phyloP scores from a whole-genome alignment of 2,329 filamentous ascomycete species.

The Purpureocillium lavendulum region DNA sequence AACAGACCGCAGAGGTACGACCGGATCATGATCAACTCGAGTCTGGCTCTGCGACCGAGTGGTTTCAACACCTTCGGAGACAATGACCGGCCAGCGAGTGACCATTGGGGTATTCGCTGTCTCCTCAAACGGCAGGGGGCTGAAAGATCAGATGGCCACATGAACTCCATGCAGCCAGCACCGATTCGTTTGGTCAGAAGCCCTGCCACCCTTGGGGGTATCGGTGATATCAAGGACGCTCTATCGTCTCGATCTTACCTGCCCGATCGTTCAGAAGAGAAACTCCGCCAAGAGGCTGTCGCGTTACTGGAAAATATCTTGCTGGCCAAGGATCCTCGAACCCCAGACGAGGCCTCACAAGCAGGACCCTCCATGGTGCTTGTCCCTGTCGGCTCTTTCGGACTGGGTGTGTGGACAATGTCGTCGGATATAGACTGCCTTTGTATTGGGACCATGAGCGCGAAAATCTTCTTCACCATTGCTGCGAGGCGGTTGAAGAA shows the following conservation, averaged over 20 bases:
- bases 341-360: slow-evolving; percentile 6
- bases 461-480: slow-evolving; percentile 53
- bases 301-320: slow-evolving; percentile 29
- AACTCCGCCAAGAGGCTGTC: slow-evolving; percentile 32
- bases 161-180: slow-evolving; percentile 1
- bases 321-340: slow-evolving; percentile 19
- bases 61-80: slow-evolving; percentile 51
- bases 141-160: too few species aligned
- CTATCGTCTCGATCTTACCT: slow-evolving; percentile 31
- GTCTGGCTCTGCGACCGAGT: slow-evolving; percentile 19
- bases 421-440: slow-evolving; percentile 58
- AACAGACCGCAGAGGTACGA: slow-evolving; percentile 58
- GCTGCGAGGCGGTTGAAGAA: slow-evolving; percentile 45
- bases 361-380: slow-evolving; percentile 34
- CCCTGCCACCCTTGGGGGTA: slow-evolving; percentile 17
- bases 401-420: slow-evolving; percentile 51
- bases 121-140: slow-evolving; percentile 18
- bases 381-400: slow-evolving; percentile 58
- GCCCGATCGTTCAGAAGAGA: slow-evolving; percentile 38
- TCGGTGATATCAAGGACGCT: slow-evolving; percentile 25
- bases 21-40: slow-evolving; percentile 46
- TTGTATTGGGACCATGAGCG: slow-evolving; percentile 53
- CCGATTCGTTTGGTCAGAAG: slow-evolving; percentile 22
- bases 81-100: slow-evolving; percentile 26
- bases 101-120: slow-evolving; percentile 51